Base-by-base conservation (phyloP, 208 protist species). In the Leptomonas pyrrhocoris region DNA sequence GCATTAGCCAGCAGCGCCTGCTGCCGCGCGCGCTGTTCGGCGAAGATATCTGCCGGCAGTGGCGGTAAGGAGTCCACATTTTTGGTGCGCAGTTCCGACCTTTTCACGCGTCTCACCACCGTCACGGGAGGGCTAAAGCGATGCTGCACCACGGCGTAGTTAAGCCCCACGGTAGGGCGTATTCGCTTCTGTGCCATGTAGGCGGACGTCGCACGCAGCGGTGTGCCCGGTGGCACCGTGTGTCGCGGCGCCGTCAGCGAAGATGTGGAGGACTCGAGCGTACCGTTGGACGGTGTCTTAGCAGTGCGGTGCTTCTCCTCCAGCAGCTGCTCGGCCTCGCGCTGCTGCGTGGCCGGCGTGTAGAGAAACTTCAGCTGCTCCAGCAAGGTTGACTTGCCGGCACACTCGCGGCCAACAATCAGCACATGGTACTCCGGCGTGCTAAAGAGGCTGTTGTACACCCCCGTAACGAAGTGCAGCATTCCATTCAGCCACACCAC, bases 311-410 rank as follows among this genome's bases (percentile, higher is more conserved):
- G 57, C 30, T 64, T 42, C 30, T 45, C 43, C 19, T 70, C 50
- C n/a, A 40, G 45, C 31, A 40, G 58, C 56, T 60, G 46, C 65
- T 42, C 55, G 36, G 57, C 53, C 45, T 48, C 43, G 11, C 21
- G 43, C 48, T 72, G 31, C 72, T 77, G 72, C 30, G 28, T 74
- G 12, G 62, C 34, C 12, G 74, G 65, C 19, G 46, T 68, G 76
- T 94, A 93, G 62, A 88, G 89, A 55, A 82, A 92, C 74, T 99
- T 99, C 18, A 99, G 65, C 79, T 99, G 98, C 84, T 99, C 99
- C 4, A 99, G 79, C 55, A 99, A 90, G n/a, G 96, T 98, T 28
- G 98, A 99, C 81, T 99, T 99, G 43, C 98, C 98, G 13, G 90
- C 91, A n/a, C 88, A 89, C 77, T 99, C 98, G 28, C 94, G 79